A percentile compares a stretch with the other conserved stretches of the same genome.
phyloP scores from a whole-genome alignment of 2,329 filamentous ascomycete species.

The Paraphaeosphaeria sporulosa region DNA sequence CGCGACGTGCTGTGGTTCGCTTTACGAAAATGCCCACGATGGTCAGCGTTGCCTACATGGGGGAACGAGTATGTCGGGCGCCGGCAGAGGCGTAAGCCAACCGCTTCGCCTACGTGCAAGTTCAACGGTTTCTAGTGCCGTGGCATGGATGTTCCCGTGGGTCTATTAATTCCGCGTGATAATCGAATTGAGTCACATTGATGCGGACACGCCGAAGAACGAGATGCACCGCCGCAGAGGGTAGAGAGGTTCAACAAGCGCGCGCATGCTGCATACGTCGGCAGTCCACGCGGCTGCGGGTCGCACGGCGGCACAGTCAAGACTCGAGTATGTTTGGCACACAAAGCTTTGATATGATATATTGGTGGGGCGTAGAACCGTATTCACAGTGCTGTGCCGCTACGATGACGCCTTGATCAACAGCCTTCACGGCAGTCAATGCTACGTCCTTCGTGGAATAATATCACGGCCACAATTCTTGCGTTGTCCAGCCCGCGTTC shows the following conservation, averaged over 20 bases:
- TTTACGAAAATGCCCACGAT: neutral
- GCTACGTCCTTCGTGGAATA: neutral
- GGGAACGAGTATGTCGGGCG: neutral
- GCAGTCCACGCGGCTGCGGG: conserved; percentile 8
- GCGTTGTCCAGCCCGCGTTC: conserved; percentile 64
- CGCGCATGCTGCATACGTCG: conserved; percentile 1
- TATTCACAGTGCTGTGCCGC: conserved; percentile 16
- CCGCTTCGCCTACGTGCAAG: neutral
- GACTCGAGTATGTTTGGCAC: conserved; percentile 1
- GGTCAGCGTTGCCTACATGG: neutral
- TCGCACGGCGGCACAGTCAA: conserved; percentile 13
- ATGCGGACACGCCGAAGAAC: neutral
- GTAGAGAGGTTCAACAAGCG: conserved; percentile 5
- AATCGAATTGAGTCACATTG: neutral
- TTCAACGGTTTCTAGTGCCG: neutral
- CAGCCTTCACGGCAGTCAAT: neutral
- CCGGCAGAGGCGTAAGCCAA: neutral
- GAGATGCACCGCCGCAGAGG: neutral
- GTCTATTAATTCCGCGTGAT: neutral
- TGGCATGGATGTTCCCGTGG: neutral
- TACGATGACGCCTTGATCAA: conserved; percentile 7
- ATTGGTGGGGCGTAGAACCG: conserved; percentile 17
- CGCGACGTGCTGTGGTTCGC: neutral
- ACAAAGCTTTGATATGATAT: conserved; percentile 15
- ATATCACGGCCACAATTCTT: conserved; percentile 50